Conservation (phyloP, 75 land plant genomes). For the Picea sitchensis region DNA sequence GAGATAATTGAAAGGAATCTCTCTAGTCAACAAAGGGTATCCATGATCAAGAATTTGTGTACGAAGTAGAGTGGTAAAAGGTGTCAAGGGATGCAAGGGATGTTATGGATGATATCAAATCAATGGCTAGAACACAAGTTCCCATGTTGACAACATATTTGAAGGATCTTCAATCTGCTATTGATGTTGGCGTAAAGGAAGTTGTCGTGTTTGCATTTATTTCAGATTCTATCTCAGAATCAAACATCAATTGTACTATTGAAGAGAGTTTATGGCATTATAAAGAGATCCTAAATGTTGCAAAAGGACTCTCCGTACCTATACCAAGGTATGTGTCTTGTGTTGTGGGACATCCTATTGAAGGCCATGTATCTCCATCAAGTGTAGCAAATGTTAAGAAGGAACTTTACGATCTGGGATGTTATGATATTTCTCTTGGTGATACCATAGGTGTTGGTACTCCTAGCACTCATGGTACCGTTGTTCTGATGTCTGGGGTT, state of each 20-base stretch:
- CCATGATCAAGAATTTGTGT: too few relatives aligned
- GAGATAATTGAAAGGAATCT: too few relatives aligned
- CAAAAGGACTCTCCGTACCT: conserved; percentile 67
- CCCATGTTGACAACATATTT: conserved; percentile 91
- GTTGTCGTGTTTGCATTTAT: conserved; percentile 95
- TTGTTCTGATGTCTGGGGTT: too few relatives aligned
- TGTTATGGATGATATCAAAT: conserved; percentile 65
- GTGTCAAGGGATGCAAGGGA: conserved; percentile 68
- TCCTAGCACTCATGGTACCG: too few relatives aligned
- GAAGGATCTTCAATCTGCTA: conserved; percentile 89
- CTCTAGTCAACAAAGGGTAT: too few relatives aligned
- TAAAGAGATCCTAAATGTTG: conserved; percentile 60
- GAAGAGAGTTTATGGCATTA: conserved; percentile 85
- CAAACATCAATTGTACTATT: conserved; percentile 93
- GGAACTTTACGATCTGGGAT: too few relatives aligned
- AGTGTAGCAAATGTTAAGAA: too few relatives aligned
- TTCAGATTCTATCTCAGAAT: conserved; percentile 89
- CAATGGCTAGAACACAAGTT: conserved; percentile 44
- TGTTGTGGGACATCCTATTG: too few relatives aligned
- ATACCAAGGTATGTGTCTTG: conserved; percentile 72
- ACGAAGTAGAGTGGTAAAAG: too few relatives aligned
- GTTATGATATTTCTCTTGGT: too few relatives aligned
- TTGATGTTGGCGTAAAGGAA: conserved; percentile 95
- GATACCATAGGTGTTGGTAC: too few relatives aligned
- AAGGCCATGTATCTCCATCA: too few relatives aligned